Percentiles rank a stretch among this genome's conserved stretches.
Evolutionary conservation across 2,329 filamentous ascomycete species (phyloP).

Genomic region (Xylaria sp.): DNA sequence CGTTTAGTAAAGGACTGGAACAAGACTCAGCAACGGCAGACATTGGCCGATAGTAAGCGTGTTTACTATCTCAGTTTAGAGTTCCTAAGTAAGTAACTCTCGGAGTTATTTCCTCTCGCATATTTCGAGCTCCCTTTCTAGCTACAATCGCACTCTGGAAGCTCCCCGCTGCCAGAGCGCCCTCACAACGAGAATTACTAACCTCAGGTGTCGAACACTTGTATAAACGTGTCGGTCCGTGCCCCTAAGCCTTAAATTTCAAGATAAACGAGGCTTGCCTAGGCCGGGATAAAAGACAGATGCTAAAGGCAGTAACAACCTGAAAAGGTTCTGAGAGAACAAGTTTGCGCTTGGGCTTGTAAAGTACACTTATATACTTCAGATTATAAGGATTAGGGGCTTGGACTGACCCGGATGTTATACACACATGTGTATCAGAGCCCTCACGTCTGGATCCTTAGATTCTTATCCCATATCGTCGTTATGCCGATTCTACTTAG

Average conservation of each 20-base stretch:
- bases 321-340: neutral
- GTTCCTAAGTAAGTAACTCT: conserved; percentile 71
- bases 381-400: neutral
- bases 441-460: too few species aligned
- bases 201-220: neutral
- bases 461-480: neutral
- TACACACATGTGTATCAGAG: neutral
- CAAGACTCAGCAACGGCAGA: conserved; percentile 96
- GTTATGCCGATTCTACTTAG: neutral
- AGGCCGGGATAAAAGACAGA: neutral
- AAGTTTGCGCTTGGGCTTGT: too few species aligned
- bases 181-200: neutral
- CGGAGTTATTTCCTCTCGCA: neutral
- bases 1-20: conserved; percentile 96
- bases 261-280: neutral
- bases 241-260: neutral
- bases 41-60: conserved; percentile 87
- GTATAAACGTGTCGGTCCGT: neutral
- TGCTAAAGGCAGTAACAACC: neutral
- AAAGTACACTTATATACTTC: neutral
- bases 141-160: neutral
- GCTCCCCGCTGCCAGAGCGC: neutral
- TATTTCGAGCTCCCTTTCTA: neutral
- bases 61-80: conserved; percentile 98
- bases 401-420: neutral